Evolutionary conservation across 2,329 filamentous ascomycete species (phyloP), one percentile per base, ranked within the genome.

Genomic region (Aspergillus tanneri): DNA sequence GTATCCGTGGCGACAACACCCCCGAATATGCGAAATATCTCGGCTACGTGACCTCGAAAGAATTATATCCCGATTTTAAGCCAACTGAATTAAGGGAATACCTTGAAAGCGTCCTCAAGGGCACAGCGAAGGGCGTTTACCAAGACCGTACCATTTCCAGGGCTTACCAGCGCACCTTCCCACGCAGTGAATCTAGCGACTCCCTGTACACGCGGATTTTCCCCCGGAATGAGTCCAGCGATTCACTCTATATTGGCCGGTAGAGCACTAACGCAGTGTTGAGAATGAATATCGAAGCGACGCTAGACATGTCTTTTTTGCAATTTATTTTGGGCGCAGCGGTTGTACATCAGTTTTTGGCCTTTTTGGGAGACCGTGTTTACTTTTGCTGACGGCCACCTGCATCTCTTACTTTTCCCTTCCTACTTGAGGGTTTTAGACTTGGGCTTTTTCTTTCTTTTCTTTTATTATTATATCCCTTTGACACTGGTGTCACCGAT

Each of bases 61-160:
- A 82, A 14, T 64, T 83, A 19, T 83, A 81, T 55, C 79, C 79
- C 3, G 77, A 79, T 16, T 67, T 80, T 45, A 52, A 71, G 43
- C 67, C 66, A 1, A 70, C 58, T 24, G 62, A 63, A 14, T 72
- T 75, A 54, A 61, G 63, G 48, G 64, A 67, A 5, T 76, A 71
- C 48, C 58, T 74, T 7, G 57, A 68, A 41, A 68, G 71, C 1
- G 59, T 77, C 5, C 53, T 77, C 19, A 64, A 60, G 8, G 75
- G 75, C 9, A 72, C 69, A 21, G 69, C 63, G 11, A 64, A 62
- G 60, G 68, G 61, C 41, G 53, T 68, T 8, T 72, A 71, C 57
- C 61, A 60, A 25, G 66, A 68, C 52, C 65, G 66, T 9, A 57
- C 60, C 41, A 62, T 68, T 36, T 68, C 66, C 36, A 65, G 64